Evolutionary conservation across 108 stramenopile species (phyloP), one percentile per base, ranked within the genome.

Genomic region (Skeletonema grethae): DNA sequence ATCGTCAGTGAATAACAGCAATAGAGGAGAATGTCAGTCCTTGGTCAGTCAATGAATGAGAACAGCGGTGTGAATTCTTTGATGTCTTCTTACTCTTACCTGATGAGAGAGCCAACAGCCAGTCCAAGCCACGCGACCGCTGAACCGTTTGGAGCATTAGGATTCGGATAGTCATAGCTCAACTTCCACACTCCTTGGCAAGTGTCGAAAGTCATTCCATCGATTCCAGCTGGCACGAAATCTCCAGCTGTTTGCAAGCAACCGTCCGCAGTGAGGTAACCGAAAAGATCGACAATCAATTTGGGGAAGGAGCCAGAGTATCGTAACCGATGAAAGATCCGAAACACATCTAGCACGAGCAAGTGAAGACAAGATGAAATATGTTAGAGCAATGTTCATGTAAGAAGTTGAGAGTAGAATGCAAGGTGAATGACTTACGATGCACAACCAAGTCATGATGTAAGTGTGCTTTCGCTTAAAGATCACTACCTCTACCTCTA

Each of bases 391-490:
- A 48, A 12, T 39, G 10, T 11, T 39, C 38, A 39, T 39, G 38
- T 39, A 9, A 39, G 10, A 39, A 39, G 9, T 39, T 39, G 9
- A 39, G 11, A 39, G 3, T 18, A 48, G 5, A 48, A 12, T 48
- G 16, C 9, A 48, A 48, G 4, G 20, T 48, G 46, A 18, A 48
- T 28, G 18, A 48, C 46, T 48, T 48, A 48, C 46, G 34, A 76
- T 76, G 75, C 70, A 76, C 16, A 76, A 38, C 69, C 68, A 76
- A 20, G 75, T 76, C 75, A 76, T 76, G 75, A 76, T 50, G 34
- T 70, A 76, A 18, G 58, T 76, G 75, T 76, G 75, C 39, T 76
- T 76, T 13, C 60, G 39, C 58, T 76, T 76, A 35, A 76, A 76
- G 45, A 76, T 76, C 25, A 63, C 69, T 20, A 60, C n/a, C n/a